Conservation (phyloP, 192 early-diverging fungal genomes). For the Lunasporangiospora selenospora region DNA sequence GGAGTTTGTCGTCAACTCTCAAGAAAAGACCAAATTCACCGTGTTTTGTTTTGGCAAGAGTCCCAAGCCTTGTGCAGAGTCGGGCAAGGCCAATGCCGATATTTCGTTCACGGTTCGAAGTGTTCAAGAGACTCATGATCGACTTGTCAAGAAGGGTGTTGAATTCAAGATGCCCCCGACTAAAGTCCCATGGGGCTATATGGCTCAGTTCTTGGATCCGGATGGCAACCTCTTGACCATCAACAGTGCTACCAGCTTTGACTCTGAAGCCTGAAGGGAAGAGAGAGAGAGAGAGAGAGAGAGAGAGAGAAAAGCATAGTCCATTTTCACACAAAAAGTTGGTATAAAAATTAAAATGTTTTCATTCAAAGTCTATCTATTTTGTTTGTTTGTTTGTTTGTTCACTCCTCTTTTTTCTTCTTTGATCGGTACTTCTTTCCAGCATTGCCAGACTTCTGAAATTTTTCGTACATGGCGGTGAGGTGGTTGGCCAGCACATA, state of each 20-base stretch:
- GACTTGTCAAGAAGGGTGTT: constrained; percentile 39
- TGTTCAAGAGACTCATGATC: constrained; percentile 21
- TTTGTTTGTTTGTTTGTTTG: no score
- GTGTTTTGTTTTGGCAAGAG: constrained; percentile 11
- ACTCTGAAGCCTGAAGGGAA: no score
- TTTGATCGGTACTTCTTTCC: no score
- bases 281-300: no score
- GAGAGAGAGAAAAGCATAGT: no score
- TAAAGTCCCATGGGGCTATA: constrained; percentile 30
- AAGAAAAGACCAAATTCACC: constrained; percentile 23
- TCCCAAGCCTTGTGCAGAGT: no score
- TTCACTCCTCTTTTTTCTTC: no score
- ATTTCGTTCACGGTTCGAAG: constrained; percentile 17
- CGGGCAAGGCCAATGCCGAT: not conserved
- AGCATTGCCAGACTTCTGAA: no score
- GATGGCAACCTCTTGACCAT: constrained; percentile 33
- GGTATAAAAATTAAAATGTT: no score
- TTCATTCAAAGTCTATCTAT: no score
- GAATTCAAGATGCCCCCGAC: constrained; percentile 23
- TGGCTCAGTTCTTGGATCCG: constrained; percentile 28
- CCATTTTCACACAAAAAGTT: no score
- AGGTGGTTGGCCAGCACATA: not conserved
- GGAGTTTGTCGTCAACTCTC: constrained; percentile 13
- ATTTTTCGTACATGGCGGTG: not conserved
- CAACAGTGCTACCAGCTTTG: no score